Evolutionary conservation across 1,284 basidiomycete species (phyloP).

Genomic region (Cutaneotrichosporon arboriforme): DNA sequence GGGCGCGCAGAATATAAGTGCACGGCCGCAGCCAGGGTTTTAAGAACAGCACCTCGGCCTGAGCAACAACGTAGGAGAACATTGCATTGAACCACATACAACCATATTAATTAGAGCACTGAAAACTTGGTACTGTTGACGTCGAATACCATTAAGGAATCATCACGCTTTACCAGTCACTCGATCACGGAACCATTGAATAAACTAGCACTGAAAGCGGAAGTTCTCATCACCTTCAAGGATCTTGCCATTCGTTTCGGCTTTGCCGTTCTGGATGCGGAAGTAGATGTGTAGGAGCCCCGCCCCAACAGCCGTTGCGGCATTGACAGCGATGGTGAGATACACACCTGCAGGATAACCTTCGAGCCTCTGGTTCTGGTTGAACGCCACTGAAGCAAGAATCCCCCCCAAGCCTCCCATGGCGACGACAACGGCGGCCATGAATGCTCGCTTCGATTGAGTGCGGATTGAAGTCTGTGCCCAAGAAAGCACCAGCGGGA

Average conservation of each 20-base stretch:
- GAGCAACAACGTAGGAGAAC: no score
- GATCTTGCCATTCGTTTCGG: constrained; percentile 8
- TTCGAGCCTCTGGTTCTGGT: constrained; percentile 7
- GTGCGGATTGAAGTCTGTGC: constrained; percentile 48
- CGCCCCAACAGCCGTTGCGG: background rate
- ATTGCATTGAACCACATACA: no score
- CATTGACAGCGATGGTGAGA: constrained; percentile 16
- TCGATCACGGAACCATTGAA: background rate
- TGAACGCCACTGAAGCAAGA: constrained; percentile 15
- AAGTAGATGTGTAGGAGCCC: constrained; percentile 8
- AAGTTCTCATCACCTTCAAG: constrained; percentile 13
- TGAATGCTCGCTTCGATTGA: constrained; percentile 45
- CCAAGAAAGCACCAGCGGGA: constrained; percentile 39
- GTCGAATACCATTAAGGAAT: no score
- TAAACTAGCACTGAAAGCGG: constrained; percentile 13
- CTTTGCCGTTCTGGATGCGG: constrained; percentile 8
- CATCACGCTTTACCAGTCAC: no score
- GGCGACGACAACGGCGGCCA: constrained; percentile 45
- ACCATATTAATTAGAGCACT: no score
- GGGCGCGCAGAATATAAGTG: no score
- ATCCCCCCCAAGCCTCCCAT: constrained; percentile 51
- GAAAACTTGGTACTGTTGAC: no score
- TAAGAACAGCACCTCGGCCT: no score
- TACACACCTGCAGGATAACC: constrained; percentile 15
- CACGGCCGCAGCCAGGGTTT: no score